Evolutionary conservation across 2,329 filamentous ascomycete genomes (phyloP).

Genomic region (Fusarium begoniae): DNA sequence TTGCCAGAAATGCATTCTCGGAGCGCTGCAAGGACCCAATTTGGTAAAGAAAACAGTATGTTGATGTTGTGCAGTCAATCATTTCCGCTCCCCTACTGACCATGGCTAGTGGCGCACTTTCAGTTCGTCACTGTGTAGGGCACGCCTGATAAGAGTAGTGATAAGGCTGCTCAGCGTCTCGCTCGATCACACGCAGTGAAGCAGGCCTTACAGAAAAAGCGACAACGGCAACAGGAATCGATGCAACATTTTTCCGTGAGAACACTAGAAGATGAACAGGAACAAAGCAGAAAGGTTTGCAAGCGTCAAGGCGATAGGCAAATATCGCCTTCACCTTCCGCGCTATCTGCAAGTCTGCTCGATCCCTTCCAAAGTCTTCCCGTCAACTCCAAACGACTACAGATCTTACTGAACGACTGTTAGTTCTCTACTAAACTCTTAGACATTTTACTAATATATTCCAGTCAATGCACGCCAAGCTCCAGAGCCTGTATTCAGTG

Average conservation of each 20-base stretch:
- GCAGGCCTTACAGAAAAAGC: constrained; percentile 21
- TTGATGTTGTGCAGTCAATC: not conserved
- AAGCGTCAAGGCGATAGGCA: too few relatives aligned
- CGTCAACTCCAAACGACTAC: constrained; percentile 6
- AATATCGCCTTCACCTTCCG: not conserved
- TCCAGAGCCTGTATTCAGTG: constrained; percentile 50
- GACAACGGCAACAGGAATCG: not conserved
- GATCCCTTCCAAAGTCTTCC: constrained; percentile 30
- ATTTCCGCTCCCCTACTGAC: not conserved
- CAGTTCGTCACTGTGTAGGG: constrained; percentile 25
- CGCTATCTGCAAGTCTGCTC: not conserved
- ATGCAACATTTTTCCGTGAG: constrained; percentile 18
- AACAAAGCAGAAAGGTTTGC: accelerated
- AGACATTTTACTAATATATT: accelerated
- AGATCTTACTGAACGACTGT: constrained; percentile 18
- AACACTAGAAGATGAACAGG: not conserved
- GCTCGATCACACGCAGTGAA: constrained; percentile 35
- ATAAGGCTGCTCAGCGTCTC: not conserved
- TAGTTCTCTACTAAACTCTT: not conserved
- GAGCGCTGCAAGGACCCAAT: not conserved
- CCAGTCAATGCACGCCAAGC: constrained; percentile 39
- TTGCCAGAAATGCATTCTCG: not conserved
- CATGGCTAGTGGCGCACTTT: constrained; percentile 11
- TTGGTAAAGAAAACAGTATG: not conserved
- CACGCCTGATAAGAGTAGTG: not conserved